Conservation (phyloP, 164 flowering plant species). For the Vitis rupestris region DNA sequence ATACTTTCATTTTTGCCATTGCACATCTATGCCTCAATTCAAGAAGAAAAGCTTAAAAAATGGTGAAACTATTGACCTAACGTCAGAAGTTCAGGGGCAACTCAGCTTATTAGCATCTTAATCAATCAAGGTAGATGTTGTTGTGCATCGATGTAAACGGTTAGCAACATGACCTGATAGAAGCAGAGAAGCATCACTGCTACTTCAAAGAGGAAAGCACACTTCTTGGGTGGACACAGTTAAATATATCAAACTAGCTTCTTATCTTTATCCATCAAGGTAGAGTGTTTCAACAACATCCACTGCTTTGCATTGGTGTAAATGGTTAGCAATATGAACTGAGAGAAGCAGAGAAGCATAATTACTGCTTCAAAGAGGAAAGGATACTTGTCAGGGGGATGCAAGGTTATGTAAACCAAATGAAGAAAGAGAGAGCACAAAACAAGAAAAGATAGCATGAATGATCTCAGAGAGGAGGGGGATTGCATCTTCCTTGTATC, state of each 20-base stretch:
- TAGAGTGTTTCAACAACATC: conserved; percentile 28
- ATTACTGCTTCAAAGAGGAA: conserved; percentile 85
- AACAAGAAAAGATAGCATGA: conserved; percentile 21
- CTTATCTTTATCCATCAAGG: conserved; percentile 28
- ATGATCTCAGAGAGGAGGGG: conserved; percentile 12
- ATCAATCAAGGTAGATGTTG: too few species aligned
- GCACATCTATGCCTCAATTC: too few species aligned
- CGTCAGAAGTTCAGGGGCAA: too few species aligned
- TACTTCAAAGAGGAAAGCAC: too few species aligned
- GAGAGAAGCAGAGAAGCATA: conserved; percentile 76
- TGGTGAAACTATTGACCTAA: too few species aligned
- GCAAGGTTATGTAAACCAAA: conserved; percentile 48
- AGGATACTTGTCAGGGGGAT: conserved; percentile 75
- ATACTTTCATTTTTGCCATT: too few species aligned
- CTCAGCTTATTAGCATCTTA: too few species aligned
- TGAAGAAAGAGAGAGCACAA: conserved; percentile 60
- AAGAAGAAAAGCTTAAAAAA: too few species aligned
- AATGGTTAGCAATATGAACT: conserved; percentile 45
- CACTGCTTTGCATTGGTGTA: conserved; percentile 68
- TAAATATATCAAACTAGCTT: conserved; percentile 27
- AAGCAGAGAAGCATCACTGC: too few species aligned
- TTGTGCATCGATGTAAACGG: too few species aligned
- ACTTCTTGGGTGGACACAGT: too few species aligned
- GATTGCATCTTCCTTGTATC: conserved; percentile 7
- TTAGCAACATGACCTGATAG: too few species aligned